A percentile compares a stretch with the other conserved stretches of the same genome.
These are phyloP conservation scores for Pythium sukuiense DNA, from an alignment of 352 stramenopile species.

Conservation along the genomic window DNA sequence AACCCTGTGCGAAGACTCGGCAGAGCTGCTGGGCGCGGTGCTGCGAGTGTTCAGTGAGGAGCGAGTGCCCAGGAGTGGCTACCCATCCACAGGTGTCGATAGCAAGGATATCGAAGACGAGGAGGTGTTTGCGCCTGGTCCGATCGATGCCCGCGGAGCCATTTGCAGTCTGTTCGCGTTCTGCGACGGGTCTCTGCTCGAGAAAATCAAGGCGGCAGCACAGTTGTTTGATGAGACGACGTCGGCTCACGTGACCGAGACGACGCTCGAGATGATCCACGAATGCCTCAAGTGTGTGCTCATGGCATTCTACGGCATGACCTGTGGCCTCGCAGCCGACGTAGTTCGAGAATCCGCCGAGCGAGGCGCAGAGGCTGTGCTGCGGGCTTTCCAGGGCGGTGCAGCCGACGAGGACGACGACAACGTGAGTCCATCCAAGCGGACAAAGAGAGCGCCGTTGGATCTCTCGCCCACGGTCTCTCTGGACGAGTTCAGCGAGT, in stretches of 20 bases:
- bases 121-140: conserved; percentile 48
- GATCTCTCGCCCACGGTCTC: conserved; percentile 48
- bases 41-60: conserved; percentile 67
- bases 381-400: conserved; percentile 46
- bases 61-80: conserved; percentile 28
- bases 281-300: conserved; percentile 71
- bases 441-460: conserved; percentile 14
- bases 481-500: conserved; percentile 69
- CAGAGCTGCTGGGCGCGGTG: conserved; percentile 63
- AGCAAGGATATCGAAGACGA: conserved; percentile 36
- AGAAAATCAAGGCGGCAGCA: conserved; percentile 31
- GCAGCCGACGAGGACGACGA: conserved; percentile 28
- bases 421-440: conserved; percentile 21
- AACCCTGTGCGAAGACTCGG: conserved; percentile 50
- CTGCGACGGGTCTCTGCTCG: conserved; percentile 55
- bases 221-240: conserved; percentile 30
- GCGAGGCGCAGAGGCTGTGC: conserved; percentile 62
- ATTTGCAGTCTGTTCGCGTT: conserved; percentile 70
- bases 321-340: conserved; percentile 69
- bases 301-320: conserved; percentile 86
- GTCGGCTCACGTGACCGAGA: conserved; percentile 35
- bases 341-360: conserved; percentile 71
- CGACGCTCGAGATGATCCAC: conserved; percentile 61
- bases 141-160: conserved; percentile 48
- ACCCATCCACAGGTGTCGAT: conserved; percentile 12